Evolutionary conservation across 306 rosid species (phyloP).

Genomic region (Begonia fuchsioides): DNA sequence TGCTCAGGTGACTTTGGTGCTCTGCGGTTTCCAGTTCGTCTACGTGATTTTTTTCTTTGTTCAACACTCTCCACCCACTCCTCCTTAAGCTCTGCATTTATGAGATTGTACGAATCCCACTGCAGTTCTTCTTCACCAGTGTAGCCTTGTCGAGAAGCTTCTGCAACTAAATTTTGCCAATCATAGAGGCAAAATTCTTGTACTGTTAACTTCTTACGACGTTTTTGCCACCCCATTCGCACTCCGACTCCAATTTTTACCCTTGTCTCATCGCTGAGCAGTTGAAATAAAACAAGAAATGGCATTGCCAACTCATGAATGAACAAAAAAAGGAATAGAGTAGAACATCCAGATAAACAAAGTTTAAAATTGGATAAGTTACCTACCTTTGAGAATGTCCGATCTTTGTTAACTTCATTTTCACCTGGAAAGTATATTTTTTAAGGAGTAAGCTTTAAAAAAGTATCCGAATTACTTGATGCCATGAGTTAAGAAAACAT

Average conservation of each 20-base stretch:
- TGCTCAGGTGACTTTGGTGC: conserved; percentile 84
- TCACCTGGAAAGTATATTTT: conserved; percentile 46
- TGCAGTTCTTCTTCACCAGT: conserved; percentile 60
- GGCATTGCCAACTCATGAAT: too few species aligned
- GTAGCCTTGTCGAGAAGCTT: conserved; percentile 62
- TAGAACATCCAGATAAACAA: too few species aligned
- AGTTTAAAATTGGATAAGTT: background rate
- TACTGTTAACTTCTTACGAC: conserved; percentile 34
- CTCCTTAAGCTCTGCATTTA: conserved; percentile 40
- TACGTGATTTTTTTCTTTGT: conserved; percentile 31
- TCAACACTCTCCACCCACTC: conserved; percentile 56
- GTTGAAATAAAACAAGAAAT: conserved; percentile 1
- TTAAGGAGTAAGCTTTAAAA: background rate
- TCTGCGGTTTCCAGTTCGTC: conserved; percentile 42
- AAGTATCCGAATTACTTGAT: background rate
- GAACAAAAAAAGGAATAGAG: too few species aligned
- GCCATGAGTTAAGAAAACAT: background rate
- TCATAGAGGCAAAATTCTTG: conserved; percentile 65
- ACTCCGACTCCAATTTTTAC: conserved; percentile 66
- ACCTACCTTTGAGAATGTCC: conserved; percentile 91
- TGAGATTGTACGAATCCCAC: conserved; percentile 62
- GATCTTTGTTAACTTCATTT: conserved; percentile 60
- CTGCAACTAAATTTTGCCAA: conserved; percentile 81
- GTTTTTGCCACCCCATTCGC: conserved; percentile 54
- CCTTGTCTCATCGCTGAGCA: conserved; percentile 26